Evolutionary conservation across 208 protist species (phyloP), one percentile per base, ranked within the genome.

Genomic region (Acanthamoeba castellanii): DNA sequence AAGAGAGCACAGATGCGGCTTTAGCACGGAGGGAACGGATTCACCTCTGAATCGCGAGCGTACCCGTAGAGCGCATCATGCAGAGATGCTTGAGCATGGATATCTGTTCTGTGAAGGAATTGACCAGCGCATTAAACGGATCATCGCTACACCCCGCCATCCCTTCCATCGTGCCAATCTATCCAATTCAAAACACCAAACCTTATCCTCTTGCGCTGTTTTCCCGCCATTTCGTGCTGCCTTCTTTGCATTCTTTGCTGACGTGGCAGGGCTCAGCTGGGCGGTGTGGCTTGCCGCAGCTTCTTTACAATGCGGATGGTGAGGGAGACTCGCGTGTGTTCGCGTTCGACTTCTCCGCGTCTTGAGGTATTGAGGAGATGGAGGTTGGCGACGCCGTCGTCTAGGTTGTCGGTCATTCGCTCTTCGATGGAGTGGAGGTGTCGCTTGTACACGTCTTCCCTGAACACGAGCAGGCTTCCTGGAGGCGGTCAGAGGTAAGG

Each of bases 401-500:
- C 76, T 1, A 85, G 16, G 13, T 22, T 34, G 76, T 85, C 76
- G 8, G 55, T 37, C 14, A 85, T 34, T 30, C 76, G 34, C 11
- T 85, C 76, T 57, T 91, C 84, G 18, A 91, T 91, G 20, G 57
- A 42, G 57, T 91, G 84, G 22, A 72, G 59, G 34, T 91, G 59
- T 16, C 25, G n/a, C 37, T 91, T 64, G 84, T 91, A 91, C 0
- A 91, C 57, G 57, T 91, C 84, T 42, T 91, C 84, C 27, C 84
- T 14, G 30, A 91, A 91, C 22, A 91, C 13, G 14, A 91, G 30
- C 11, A 91, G 37, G 57, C 57, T 72, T 9, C 84, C 57, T 72
- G 84, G 20, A 70, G 16, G 8, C 57, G 20, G 37, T 70, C 50
- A 3, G 37, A 37, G 37, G 37, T 37, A 3, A 55, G 50, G 50